Conservation (phyloP, 495 filamentous ascomycete species). For the Lophium mytilinum region DNA sequence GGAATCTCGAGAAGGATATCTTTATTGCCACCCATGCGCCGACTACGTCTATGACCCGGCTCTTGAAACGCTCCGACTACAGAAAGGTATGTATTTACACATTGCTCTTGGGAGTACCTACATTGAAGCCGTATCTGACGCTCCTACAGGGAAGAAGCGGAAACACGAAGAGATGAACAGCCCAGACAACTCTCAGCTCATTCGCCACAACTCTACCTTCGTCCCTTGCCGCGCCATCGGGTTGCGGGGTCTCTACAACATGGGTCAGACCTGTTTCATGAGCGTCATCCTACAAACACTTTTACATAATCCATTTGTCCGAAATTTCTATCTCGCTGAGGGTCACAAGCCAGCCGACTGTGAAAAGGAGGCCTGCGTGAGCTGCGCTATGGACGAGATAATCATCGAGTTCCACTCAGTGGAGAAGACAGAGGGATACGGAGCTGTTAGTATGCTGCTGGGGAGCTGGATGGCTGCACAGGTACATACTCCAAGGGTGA, state of each 20-base stretch:
- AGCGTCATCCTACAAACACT: constrained; percentile 82
- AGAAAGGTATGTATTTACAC: constrained; percentile 35
- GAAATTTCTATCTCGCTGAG: constrained; percentile 78
- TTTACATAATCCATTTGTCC: constrained; percentile 78
- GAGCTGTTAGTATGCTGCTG: constrained; percentile 69
- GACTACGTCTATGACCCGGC: constrained; percentile 85
- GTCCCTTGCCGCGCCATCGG: constrained; percentile 64
- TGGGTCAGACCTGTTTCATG: constrained; percentile 90
- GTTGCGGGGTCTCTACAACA: constrained; percentile 84
- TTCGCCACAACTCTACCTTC: constrained; percentile 50
- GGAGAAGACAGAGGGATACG: constrained; percentile 76
- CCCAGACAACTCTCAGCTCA: constrained; percentile 50
- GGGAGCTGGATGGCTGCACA: constrained; percentile 66
- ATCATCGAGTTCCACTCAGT: constrained; percentile 80
- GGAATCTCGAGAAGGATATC: constrained; percentile 64
- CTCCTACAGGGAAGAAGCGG: constrained; percentile 39
- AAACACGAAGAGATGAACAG: constrained; percentile 53
- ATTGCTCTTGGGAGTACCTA: background rate
- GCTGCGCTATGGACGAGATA: constrained; percentile 82
- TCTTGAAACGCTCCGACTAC: constrained; percentile 61
- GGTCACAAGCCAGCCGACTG: constrained; percentile 70
- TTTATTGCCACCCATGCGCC: constrained; percentile 77
- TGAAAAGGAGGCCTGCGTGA: constrained; percentile 58
- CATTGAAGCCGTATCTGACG: background rate
- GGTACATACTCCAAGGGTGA: constrained; percentile 37